phyloP scores from a whole-genome alignment of 495 filamentous ascomycete genomes.

The Coniosporium apollinis region DNA sequence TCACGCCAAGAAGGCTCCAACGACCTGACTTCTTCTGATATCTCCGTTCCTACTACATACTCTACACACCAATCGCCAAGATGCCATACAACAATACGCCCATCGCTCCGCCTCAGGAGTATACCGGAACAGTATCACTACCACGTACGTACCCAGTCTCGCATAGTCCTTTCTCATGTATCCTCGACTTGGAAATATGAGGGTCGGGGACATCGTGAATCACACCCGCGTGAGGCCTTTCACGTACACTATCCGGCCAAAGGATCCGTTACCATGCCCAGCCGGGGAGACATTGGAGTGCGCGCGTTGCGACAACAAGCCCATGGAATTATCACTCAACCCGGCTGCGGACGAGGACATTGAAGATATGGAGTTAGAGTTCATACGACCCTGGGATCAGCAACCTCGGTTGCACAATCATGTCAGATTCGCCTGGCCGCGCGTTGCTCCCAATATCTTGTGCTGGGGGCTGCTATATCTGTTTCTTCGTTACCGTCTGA shows the following conservation, averaged over 20 bases:
- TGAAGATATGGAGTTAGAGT: no score
- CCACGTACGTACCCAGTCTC: conserved; percentile 45
- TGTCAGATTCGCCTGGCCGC: no score
- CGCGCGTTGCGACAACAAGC: no score
- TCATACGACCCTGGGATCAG: no score
- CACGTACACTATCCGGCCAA: no score
- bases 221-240: background rate
- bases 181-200: background rate
- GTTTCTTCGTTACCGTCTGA: background rate
- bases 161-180: background rate
- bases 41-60: background rate
- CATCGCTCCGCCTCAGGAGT: conserved; percentile 62
- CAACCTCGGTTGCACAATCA: no score
- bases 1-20: no score
- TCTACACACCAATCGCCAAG: conserved; percentile 1
- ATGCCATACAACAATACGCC: conserved; percentile 88
- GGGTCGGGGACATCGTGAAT: background rate
- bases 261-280: no score
- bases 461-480: background rate
- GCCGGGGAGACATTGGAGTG: no score
- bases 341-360: no score
- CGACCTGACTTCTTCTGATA: no score
- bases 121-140: conserved; percentile 67
- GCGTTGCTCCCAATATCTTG: background rate
- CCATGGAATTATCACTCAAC: no score